These are phyloP conservation scores for Podaxis sp. DNA, from an alignment of 768 basidiomycete genomes.

Conservation along the genomic window DNA sequence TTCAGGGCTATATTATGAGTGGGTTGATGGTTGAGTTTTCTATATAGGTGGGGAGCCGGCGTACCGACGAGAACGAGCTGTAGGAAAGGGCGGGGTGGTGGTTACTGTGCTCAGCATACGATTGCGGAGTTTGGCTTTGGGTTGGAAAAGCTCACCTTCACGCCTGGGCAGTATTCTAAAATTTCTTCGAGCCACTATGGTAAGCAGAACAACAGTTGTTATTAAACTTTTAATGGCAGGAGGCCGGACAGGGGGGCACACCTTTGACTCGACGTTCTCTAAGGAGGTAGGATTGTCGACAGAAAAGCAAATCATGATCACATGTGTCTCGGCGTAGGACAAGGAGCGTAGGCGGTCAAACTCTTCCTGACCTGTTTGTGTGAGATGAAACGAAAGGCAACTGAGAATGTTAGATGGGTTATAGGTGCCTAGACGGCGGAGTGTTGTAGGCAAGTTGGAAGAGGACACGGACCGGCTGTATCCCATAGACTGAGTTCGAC, in stretches of 20 bases:
- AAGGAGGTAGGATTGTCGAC: constrained; percentile 94
- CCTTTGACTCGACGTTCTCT: constrained; percentile 95
- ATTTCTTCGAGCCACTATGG: constrained; percentile 91
- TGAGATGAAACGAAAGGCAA: constrained; percentile 15
- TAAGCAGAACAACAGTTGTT: not conserved
- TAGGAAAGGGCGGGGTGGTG: constrained; percentile 2
- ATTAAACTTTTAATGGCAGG: not conserved
- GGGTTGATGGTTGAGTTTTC: not conserved
- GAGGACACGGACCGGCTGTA: constrained; percentile 72
- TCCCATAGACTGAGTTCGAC: constrained; percentile 97
- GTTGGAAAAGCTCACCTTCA: constrained; percentile 57
- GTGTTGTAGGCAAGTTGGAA: not conserved
- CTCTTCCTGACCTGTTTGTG: constrained; percentile 78
- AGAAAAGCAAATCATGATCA: constrained; percentile 95
- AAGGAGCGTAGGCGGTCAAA: constrained; percentile 91
- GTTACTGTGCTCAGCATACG: too few relatives aligned
- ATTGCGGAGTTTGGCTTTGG: not conserved
- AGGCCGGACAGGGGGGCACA: constrained; percentile 20
- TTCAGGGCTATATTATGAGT: constrained; percentile 63
- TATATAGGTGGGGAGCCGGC: constrained; percentile 24
- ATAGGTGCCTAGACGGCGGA: not conserved
- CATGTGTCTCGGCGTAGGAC: constrained; percentile 96
- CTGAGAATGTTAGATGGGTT: constrained; percentile 6
- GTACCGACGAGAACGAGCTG: constrained; percentile 87
- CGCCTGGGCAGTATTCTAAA: constrained; percentile 88